Evolutionary conservation across 345 rosid species (phyloP), one percentile per base, ranked within the genome.

Genomic region (Sisymbrium irio): DNA sequence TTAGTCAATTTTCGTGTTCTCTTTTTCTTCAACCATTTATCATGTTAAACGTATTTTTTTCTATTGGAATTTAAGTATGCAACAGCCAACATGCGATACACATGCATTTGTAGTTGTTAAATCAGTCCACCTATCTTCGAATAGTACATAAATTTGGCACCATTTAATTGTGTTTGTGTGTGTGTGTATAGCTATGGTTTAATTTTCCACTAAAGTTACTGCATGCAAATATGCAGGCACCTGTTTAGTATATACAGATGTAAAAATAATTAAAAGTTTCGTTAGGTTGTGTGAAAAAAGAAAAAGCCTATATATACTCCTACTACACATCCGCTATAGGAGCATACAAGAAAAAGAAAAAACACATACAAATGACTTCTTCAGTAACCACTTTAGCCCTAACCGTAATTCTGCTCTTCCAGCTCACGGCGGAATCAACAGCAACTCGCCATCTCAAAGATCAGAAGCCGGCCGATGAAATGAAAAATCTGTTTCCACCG

Each of bases 31-130:
- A 65, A 25, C 72, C 22, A 57, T 15, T 4, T 56, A 55, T 73
- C 66, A 65, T 66, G 78, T 37, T 37, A 57, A 74, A 18, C 17
- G n/a, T 50, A 74, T 22, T 47, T 18, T 18, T 15, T 17, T 28
- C 17, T 19, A 54, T 27, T 53, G 58, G 17, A 53, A 39, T 39
- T 39, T 39, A 74, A 57, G 0, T 36, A 66, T 47, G 72, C 78
- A 65, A 47, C 67, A 74, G 60, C 61, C 42, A 74, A 65, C 66
- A 66, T 74, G 72, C 61, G 72, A 74, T 59, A 27, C 72, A 65
- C 72, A 65, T 74, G 78, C 78, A 65, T 37, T 51, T 58, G 72
- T 74, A 44, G 60, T 46, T 33, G 59, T 65, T 56, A 65, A 65
- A 56, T 65, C 57, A 44, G 50, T 56, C 50, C 40, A 65, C 65